These are phyloP conservation scores for Microdochium nivale DNA, from an alignment of 2,329 filamentous ascomycete species.

Conservation along the genomic window DNA sequence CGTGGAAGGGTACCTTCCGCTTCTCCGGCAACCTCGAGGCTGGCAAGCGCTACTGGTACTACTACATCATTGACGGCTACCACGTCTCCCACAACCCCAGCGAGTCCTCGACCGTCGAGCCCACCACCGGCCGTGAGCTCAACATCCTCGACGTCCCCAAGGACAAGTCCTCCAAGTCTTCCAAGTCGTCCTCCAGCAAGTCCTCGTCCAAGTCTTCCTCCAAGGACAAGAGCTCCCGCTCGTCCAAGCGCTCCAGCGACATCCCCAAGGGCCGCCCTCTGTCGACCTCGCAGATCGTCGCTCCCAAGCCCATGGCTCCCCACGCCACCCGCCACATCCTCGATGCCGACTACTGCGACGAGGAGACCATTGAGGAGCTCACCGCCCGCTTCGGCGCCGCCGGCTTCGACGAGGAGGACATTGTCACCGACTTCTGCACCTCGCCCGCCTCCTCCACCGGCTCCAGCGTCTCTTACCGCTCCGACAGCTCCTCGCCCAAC, in stretches of 20 bases:
- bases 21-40: slow-evolving; percentile 86
- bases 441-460: slow-evolving; percentile 59
- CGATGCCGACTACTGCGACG: slow-evolving; percentile 65
- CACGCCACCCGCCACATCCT: slow-evolving; percentile 83
- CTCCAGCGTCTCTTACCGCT: slow-evolving; percentile 63
- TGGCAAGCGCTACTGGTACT: slow-evolving; percentile 98
- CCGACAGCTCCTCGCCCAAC: slow-evolving; percentile 63
- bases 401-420: slow-evolving; percentile 49
- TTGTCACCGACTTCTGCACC: slow-evolving; percentile 44
- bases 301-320: slow-evolving; percentile 82
- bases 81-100: slow-evolving; percentile 95
- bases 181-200: slow-evolving; percentile 33
- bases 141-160: slow-evolving; percentile 93
- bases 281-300: slow-evolving; percentile 81
- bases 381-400: slow-evolving; percentile 62
- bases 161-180: slow-evolving; percentile 27
- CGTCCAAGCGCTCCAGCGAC: slow-evolving; percentile 45
- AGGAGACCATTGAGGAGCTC: slow-evolving; percentile 70
- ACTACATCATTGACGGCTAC: slow-evolving; percentile 99
- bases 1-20: slow-evolving; percentile 94
- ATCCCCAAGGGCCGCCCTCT: slow-evolving; percentile 84
- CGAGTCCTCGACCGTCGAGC: slow-evolving; percentile 81
- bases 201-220: slow-evolving; percentile 36
- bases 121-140: slow-evolving; percentile 91
- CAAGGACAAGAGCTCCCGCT: slow-evolving; percentile 32